phyloP scores from a whole-genome alignment of 257 asterid genomes.

The Nicotiana otophora region DNA sequence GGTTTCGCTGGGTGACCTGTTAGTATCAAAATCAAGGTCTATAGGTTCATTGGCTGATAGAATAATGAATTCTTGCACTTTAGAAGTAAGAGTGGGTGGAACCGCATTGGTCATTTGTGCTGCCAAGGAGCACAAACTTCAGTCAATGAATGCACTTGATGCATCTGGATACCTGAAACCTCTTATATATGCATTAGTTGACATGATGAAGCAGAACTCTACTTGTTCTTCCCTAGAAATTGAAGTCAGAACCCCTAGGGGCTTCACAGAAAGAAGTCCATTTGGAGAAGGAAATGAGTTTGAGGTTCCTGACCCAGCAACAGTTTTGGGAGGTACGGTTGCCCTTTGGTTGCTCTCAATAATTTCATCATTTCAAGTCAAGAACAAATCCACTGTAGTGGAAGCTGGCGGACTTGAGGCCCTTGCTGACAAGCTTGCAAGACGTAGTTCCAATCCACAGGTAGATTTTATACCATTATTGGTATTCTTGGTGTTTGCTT shows the following conservation, averaged over 20 bases:
- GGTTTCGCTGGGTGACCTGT: conserved; percentile 39
- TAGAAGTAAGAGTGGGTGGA: conserved; percentile 81
- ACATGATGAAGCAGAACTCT: conserved; percentile 61
- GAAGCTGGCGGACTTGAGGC: conserved; percentile 81
- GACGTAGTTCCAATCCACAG: conserved; percentile 41
- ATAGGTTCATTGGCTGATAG: conserved; percentile 62
- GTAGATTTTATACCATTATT: conserved; percentile 25
- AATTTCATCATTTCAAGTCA: conserved; percentile 46
- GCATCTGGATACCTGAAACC: conserved; percentile 65
- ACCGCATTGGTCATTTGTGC: conserved; percentile 56
- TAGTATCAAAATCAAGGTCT: conserved; percentile 45
- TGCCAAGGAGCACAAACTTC: conserved; percentile 55
- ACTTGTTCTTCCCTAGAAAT: conserved; percentile 38
- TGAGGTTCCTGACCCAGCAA: conserved; percentile 63
- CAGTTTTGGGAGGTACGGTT: conserved; percentile 55
- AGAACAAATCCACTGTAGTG: conserved; percentile 49
- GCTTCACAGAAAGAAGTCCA: conserved; percentile 39
- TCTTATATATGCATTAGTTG: conserved; percentile 59
- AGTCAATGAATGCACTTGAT: conserved; percentile 49
- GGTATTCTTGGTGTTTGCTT: not conserved
- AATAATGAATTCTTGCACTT: conserved; percentile 57
- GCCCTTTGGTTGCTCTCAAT: conserved; percentile 80
- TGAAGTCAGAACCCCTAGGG: conserved; percentile 45
- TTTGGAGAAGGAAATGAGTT: conserved; percentile 49
- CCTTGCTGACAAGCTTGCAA: conserved; percentile 54